A percentile compares a stretch with the other conserved stretches of the same genome.
These are phyloP conservation scores for Calonectria pauciramosa DNA, from an alignment of 2,329 filamentous ascomycete species.

Conservation along the genomic window DNA sequence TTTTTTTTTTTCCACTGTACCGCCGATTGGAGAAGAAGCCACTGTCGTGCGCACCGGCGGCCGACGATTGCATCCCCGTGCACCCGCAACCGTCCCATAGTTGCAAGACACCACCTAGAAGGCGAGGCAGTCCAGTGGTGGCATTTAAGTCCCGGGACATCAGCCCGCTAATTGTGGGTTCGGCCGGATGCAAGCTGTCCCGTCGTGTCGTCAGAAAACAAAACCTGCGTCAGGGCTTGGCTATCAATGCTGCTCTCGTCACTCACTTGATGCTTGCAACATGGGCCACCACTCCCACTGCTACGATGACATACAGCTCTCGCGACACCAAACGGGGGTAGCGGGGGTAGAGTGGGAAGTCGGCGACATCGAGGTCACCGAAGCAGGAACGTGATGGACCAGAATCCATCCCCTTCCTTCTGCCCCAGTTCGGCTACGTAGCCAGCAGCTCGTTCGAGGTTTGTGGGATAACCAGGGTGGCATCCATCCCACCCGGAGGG, in stretches of 20 bases:
- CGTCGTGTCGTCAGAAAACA: constrained; percentile 12
- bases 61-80: constrained; percentile 12
- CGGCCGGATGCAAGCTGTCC: constrained; percentile 22
- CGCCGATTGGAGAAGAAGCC: constrained; percentile 1
- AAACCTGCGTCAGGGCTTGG: constrained; percentile 12
- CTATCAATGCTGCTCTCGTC: constrained; percentile 8
- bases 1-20: not conserved
- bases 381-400: constrained; percentile 5
- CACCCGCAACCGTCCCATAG: constrained; percentile 12
- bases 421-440: constrained; percentile 3
- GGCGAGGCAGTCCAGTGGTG: constrained; percentile 3
- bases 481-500: constrained; percentile 13
- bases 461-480: constrained; percentile 4
- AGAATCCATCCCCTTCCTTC: constrained; percentile 8
- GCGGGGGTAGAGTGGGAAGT: constrained; percentile 5
- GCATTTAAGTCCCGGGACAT: constrained; percentile 19
- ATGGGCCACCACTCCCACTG: constrained; percentile 1
- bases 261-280: constrained; percentile 1
- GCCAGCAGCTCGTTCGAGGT: constrained; percentile 2
- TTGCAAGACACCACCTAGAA: constrained; percentile 1
- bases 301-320: constrained; percentile 7
- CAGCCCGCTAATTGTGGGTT: constrained; percentile 20
- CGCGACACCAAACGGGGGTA: not conserved
- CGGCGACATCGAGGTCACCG: constrained; percentile 1
- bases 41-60: constrained; percentile 5